phyloP scores from a whole-genome alignment of 495 filamentous ascomycete species.

The Penicillium atrosanguineum region DNA sequence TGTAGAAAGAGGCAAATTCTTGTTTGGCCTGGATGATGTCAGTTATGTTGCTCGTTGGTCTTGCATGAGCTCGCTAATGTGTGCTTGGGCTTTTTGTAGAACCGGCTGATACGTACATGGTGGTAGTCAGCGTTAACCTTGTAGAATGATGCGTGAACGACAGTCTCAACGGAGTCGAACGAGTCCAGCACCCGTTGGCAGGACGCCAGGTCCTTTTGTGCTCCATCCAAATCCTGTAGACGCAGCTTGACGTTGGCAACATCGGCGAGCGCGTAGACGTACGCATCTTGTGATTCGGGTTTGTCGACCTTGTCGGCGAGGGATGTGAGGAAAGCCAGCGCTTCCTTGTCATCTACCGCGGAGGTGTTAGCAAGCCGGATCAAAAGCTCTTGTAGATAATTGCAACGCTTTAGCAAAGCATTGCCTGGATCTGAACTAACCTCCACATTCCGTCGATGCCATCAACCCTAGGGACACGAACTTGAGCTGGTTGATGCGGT shows the following conservation, averaged over 20 bases:
- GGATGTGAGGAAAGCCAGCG: constrained; percentile 78
- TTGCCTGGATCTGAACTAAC: constrained; percentile 44
- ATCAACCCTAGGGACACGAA: constrained; percentile 86
- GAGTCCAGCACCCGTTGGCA: constrained; percentile 84
- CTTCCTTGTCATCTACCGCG: constrained; percentile 74
- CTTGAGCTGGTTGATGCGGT: constrained; percentile 98
- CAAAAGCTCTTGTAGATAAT: not conserved
- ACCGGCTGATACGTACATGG: constrained; percentile 51
- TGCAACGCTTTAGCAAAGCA: not conserved
- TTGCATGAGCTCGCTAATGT: not conserved
- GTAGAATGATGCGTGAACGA: constrained; percentile 97
- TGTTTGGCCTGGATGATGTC: constrained; percentile 59
- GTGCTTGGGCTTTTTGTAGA: not conserved
- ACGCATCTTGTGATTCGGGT: constrained; percentile 90
- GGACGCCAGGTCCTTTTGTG: constrained; percentile 80
- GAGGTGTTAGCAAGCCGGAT: constrained; percentile 5
- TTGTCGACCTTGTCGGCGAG: constrained; percentile 88
- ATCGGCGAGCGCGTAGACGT: constrained; percentile 87
- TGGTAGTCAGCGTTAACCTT: constrained; percentile 92
- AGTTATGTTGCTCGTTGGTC: not conserved
- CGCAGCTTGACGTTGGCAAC: constrained; percentile 86
- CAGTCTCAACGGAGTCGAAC: constrained; percentile 93
- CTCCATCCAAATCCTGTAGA: constrained; percentile 68
- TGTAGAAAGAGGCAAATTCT: constrained; percentile 95
- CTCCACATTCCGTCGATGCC: constrained; percentile 81